These are phyloP conservation scores for Aspergillus sp. DNA, from an alignment of 2,329 filamentous ascomycete species.

Conservation along the genomic window DNA sequence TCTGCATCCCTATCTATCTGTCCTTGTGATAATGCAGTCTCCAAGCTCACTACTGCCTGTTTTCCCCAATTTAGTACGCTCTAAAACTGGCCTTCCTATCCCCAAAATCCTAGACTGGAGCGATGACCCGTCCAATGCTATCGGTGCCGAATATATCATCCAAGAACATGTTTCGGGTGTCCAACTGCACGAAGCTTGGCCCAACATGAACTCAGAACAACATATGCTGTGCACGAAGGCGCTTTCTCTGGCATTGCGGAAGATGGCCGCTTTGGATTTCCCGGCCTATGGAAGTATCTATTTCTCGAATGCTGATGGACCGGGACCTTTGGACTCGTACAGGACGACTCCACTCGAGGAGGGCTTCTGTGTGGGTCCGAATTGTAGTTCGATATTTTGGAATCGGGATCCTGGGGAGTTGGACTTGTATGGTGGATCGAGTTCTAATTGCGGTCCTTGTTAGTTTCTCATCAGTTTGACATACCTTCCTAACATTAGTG, in stretches of 20 bases:
- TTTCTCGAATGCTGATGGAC: slow-evolving; percentile 20
- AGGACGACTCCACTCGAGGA: slow-evolving; percentile 26
- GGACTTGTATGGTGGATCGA: slow-evolving; percentile 17
- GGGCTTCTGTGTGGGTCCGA: slow-evolving; percentile 35
- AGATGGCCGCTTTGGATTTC: slow-evolving; percentile 35
- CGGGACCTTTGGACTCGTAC: slow-evolving; percentile 18
- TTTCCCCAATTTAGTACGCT: slow-evolving; percentile 17
- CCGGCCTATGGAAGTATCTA: slow-evolving; percentile 42
- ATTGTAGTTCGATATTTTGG: slow-evolving; percentile 20
- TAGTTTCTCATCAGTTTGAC: neutral
- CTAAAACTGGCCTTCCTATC: slow-evolving; percentile 24
- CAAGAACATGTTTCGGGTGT: slow-evolving; percentile 28
- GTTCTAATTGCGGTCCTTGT: slow-evolving; percentile 23
- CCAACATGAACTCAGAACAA: slow-evolving; percentile 26
- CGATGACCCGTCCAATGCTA: slow-evolving; percentile 27
- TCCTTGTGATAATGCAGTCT: neutral
- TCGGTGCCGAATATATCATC: slow-evolving; percentile 42
- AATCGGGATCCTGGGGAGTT: slow-evolving; percentile 15
- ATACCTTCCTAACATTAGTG: neutral
- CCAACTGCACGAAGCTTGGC: slow-evolving; percentile 33
- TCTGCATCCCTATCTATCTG: neutral
- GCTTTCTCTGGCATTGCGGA: slow-evolving; percentile 28
- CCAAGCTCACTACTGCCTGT: neutral
- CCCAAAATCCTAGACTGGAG: slow-evolving; percentile 26
- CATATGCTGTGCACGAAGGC: slow-evolving; percentile 34